Evolutionary conservation across 805 yeast genomes (phyloP), one percentile per base, ranked within the genome.

Genomic region (Wickerhamiella azyma): DNA sequence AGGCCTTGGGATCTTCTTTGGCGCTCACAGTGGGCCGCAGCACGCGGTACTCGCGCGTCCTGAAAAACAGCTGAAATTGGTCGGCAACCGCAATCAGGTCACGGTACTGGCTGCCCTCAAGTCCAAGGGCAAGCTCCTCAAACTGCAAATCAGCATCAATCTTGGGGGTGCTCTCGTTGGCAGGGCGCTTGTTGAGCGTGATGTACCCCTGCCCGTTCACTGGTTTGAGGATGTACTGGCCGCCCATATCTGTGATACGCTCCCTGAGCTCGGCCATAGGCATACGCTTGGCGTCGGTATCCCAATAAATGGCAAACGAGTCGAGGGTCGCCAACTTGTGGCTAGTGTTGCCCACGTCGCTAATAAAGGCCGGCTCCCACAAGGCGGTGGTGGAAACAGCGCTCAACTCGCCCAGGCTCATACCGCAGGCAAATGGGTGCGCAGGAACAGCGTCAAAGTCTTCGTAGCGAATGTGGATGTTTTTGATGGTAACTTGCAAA

Each of bases 381-480:
- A 73, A 65, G 26, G 73, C 79, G 61, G 89, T 88, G 0, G 97
- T 79, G 1, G 96, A 85, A 0, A 86, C 82, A 0, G 96, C 97
- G 0, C 96, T 85, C 37, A 92, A 68, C 63, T 92, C 97, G 37
- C 76, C 74, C 41, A 92, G 69, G 0, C 94, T 81, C 14, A 85
- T 55, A 3, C 99, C 99, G 33, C 86, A 64, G 0, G 96, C 71
- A 53, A 83, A 84, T 2, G 96, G 94, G 48, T 63, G 68, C 48
- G 78, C 81, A 0, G 94, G 79, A 52, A 85, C 78, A 37, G 74
- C 67, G 6, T 72, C 66, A 48, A 70, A 71, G 63, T 92, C 98
- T 57, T 94, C 98, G 57, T 88, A 92, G 48, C 98, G 71, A 17
- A 92, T 62, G 61, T 92, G 99, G 52, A 92, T 92, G 58, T 85